phyloP scores from a whole-genome alignment of 1,284 basidiomycete species.

The Ceratobasidium sp. region DNA sequence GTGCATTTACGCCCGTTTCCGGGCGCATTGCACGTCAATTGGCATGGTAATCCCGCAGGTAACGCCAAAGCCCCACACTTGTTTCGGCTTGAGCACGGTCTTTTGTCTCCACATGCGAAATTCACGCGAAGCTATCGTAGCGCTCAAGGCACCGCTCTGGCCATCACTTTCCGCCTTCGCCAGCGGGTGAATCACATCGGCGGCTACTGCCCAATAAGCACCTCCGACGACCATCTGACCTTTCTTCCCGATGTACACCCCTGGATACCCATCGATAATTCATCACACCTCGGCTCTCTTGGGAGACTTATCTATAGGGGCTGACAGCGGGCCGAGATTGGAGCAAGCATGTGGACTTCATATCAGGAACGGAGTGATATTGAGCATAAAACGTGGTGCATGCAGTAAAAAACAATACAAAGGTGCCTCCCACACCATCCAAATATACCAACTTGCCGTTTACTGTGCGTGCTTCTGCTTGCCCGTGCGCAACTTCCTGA shows the following conservation, averaged over 20 bases:
- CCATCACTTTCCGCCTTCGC: background rate
- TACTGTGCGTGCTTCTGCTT: constrained; percentile 84
- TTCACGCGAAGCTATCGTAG: background rate
- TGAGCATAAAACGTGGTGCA: constrained; percentile 38
- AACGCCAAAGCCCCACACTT: background rate
- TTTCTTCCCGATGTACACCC: constrained; percentile 15
- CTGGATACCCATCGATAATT: constrained; percentile 4
- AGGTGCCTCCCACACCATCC: constrained; percentile 13
- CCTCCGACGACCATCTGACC: constrained; percentile 21
- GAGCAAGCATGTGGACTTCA: background rate
- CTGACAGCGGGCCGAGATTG: constrained; percentile 8
- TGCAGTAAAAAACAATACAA: constrained; percentile 44
- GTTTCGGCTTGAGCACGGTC: background rate
- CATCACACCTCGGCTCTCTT: background rate
- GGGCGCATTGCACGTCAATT: background rate
- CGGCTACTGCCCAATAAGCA: too few species aligned
- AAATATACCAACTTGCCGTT: constrained; percentile 2
- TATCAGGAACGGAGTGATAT: constrained; percentile 38
- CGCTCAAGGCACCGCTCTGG: constrained; percentile 1
- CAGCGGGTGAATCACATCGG: too few species aligned
- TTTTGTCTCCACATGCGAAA: background rate
- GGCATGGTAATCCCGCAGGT: constrained; percentile 1
- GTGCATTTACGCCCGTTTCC: background rate
- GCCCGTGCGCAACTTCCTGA: constrained; percentile 89
- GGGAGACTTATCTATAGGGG: constrained; percentile 26